Evolutionary conservation across 768 basidiomycete genomes (phyloP).

Genomic region (Agaricus blazei): DNA sequence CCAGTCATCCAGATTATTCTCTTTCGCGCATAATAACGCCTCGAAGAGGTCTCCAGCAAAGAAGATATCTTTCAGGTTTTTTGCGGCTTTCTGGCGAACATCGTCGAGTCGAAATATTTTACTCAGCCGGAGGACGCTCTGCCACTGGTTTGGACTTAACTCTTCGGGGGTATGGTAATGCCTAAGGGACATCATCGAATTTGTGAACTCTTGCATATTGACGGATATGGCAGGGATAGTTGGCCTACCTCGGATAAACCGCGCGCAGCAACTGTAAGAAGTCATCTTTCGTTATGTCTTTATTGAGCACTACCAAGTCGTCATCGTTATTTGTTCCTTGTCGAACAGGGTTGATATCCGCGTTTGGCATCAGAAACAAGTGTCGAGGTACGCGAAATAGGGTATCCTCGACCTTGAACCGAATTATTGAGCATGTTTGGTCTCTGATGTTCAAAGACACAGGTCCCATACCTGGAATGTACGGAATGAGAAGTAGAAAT

Average conservation of each 20-base stretch:
- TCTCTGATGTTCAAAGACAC: not conserved
- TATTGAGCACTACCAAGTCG: slow-evolving; percentile 3
- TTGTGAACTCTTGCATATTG: no score
- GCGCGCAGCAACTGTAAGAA: slow-evolving; percentile 5
- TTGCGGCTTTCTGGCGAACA: not conserved
- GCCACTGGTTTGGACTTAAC: not conserved
- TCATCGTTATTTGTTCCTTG: slow-evolving; percentile 3
- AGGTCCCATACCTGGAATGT: slow-evolving; percentile 3
- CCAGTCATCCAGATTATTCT: slow-evolving; percentile 6
- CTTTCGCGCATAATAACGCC: slow-evolving; percentile 1
- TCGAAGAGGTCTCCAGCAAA: slow-evolving; percentile 6
- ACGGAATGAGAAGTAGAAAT: slow-evolving; percentile 8
- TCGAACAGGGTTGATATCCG: slow-evolving; percentile 4
- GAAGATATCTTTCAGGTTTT: slow-evolving; percentile 2
- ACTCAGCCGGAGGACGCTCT: slow-evolving; percentile 1
- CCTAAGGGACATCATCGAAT: not conserved
- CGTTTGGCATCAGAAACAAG: slow-evolving; percentile 5
- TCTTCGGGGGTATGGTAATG: slow-evolving; percentile 2
- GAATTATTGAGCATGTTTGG: not conserved
- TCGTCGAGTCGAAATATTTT: not conserved
- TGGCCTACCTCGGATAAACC: slow-evolving; percentile 5
- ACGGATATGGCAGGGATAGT: no score
- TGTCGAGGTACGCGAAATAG: slow-evolving; percentile 8
- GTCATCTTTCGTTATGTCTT: slow-evolving; percentile 6
- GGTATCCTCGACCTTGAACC: slow-evolving; percentile 4